Percentiles rank a stretch among this genome's conserved stretches.
Conservation (phyloP, 1,284 basidiomycete genomes). For the Stereum hirsutum region DNA sequence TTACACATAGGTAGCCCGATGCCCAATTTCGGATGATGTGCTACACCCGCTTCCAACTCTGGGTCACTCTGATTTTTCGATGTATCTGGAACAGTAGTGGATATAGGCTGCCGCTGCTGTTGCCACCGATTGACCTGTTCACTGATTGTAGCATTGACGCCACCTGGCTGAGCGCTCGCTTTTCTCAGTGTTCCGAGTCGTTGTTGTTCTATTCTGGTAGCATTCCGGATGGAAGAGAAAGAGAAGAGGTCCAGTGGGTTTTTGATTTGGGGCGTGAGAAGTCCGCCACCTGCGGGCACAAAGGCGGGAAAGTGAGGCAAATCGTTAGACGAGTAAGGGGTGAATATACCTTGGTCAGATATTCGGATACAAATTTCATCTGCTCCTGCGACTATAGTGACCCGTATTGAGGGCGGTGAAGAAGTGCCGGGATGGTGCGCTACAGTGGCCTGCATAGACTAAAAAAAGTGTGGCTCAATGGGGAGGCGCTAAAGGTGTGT, state of each 20-base stretch:
- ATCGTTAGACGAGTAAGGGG: not conserved
- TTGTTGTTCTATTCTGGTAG: constrained; percentile 55
- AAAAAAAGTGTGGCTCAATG: constrained; percentile 1
- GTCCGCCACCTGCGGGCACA: constrained; percentile 52
- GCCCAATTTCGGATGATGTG: constrained; percentile 57
- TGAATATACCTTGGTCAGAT: constrained; percentile 67
- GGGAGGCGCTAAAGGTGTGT: not conserved
- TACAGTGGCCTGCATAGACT: constrained; percentile 66
- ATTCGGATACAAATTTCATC: constrained; percentile 73
- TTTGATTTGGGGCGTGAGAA: constrained; percentile 41
- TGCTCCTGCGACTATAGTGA: constrained; percentile 66
- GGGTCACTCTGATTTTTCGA: constrained; percentile 19
- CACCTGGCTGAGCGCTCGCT: constrained; percentile 49
- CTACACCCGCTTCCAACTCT: constrained; percentile 36
- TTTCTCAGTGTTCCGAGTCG: constrained; percentile 63
- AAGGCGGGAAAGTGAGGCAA: constrained; percentile 1
- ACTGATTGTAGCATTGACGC: constrained; percentile 65
- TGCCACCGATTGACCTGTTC: constrained; percentile 58
- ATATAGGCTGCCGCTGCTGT: constrained; percentile 15
- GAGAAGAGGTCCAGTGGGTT: constrained; percentile 71
- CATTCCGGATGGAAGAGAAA: constrained; percentile 74
- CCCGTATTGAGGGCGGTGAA: constrained; percentile 48
- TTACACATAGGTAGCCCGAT: constrained; percentile 82
- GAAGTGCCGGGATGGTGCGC: constrained; percentile 33
- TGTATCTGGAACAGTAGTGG: constrained; percentile 7